Percentiles rank a stretch among this genome's conserved stretches.
phyloP scores from a whole-genome alignment of 345 rosid species.

The Acer campestre region DNA sequence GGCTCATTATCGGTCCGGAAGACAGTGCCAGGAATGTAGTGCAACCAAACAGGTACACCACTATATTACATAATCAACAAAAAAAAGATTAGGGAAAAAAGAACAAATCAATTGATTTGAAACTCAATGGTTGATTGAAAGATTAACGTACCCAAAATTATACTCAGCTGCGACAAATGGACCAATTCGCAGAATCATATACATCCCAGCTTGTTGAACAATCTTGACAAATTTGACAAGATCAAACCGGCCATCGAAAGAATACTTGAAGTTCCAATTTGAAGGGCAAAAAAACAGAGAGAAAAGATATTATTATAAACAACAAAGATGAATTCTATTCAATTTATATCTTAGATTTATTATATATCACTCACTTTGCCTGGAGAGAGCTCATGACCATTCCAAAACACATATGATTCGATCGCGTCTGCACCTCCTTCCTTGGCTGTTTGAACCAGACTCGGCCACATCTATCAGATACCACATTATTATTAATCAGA shows the following conservation, averaged over 20 bases:
- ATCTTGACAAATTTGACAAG: conserved; percentile 86
- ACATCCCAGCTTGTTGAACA: conserved; percentile 88
- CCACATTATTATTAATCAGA: conserved; percentile 16
- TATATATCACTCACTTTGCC: conserved; percentile 51
- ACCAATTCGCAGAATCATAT: conserved; percentile 92
- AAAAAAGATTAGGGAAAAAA: too few relatives aligned
- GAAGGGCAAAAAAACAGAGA: neutral
- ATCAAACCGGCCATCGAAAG: conserved; percentile 79
- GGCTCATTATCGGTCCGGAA: conserved; percentile 83
- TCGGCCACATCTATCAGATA: conserved; percentile 82
- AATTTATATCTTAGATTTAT: neutral
- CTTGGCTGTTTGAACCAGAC: conserved; percentile 78
- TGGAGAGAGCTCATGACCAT: conserved; percentile 83
- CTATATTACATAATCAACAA: conserved; percentile 33
- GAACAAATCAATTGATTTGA: neutral
- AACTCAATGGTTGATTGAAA: too few relatives aligned
- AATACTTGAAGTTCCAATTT: conserved; percentile 49
- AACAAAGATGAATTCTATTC: neutral
- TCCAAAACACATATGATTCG: conserved; percentile 96
- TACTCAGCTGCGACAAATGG: conserved; percentile 96
- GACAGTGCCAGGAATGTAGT: conserved; percentile 82
- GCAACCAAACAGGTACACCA: conserved; percentile 93
- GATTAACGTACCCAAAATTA: conserved; percentile 69
- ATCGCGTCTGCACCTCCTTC: conserved; percentile 83
- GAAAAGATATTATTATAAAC: neutral